Conservation (phyloP, 2,329 filamentous ascomycete species). For the Colletotrichum euphorbiae region DNA sequence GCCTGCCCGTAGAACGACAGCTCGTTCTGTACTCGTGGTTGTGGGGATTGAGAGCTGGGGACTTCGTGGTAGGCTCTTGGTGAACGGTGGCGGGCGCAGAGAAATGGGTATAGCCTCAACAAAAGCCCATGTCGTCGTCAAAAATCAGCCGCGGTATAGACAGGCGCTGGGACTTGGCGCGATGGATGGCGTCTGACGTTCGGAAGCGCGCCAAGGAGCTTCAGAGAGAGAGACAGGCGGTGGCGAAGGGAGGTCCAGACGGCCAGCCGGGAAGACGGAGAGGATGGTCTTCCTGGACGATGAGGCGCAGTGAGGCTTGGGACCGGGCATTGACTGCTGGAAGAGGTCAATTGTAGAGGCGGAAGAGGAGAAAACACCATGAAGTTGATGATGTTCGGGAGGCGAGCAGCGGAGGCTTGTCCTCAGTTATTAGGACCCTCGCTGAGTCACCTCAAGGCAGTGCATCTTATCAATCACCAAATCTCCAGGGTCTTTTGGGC, state of each 20-base stretch:
- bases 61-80: not conserved
- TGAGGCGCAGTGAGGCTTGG: constrained; percentile 9
- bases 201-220: constrained; percentile 28
- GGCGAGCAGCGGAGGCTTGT: constrained; percentile 31
- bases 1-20: not conserved
- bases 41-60: not conserved
- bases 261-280: not conserved
- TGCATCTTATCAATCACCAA: too few species aligned
- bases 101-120: constrained; percentile 11
- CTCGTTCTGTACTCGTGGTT: not conserved
- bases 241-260: constrained; percentile 28
- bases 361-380: not conserved
- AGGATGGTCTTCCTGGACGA: not conserved
- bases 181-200: constrained; percentile 23
- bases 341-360: not conserved
- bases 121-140: constrained; percentile 1
- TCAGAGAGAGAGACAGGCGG: constrained; percentile 18
- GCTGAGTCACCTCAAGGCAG: too few species aligned
- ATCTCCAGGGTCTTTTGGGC: not conserved
- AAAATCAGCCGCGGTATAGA: constrained; percentile 22
- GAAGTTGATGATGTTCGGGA: constrained; percentile 1
- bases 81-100: not conserved
- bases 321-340: not conserved
- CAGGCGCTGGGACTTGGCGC: constrained; percentile 30
- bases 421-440: too few species aligned